phyloP scores from a whole-genome alignment of 2,329 filamentous ascomycete species.

The Venturia effusa region DNA sequence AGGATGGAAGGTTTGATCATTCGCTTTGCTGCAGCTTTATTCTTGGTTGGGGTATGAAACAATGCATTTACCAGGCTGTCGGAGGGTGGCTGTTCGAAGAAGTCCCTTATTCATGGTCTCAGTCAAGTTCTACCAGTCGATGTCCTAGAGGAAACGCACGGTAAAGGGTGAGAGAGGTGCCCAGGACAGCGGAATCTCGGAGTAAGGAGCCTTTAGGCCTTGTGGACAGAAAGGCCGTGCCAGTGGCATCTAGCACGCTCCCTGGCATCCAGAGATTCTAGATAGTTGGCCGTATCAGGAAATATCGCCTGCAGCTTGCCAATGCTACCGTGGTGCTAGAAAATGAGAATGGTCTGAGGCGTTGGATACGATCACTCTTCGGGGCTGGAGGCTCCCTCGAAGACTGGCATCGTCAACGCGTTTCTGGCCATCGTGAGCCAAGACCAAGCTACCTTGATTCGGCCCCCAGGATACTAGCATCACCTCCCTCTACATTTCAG shows the following conservation, averaged over 20 bases:
- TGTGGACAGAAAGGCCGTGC: slow-evolving; percentile 5
- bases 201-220: slow-evolving; percentile 7
- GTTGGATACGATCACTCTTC: slow-evolving; percentile 3
- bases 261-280: slow-evolving; percentile 7
- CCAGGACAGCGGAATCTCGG: slow-evolving; percentile 4
- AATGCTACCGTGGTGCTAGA: slow-evolving; percentile 13
- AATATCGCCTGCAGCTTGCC: slow-evolving; percentile 10
- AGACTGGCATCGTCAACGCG: slow-evolving; percentile 3
- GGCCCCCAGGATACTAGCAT: slow-evolving; percentile 5
- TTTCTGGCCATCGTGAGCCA: background rate
- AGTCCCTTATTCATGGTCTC: background rate
- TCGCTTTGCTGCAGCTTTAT: slow-evolving; percentile 9
- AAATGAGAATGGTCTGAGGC: slow-evolving; percentile 9
- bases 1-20: slow-evolving; percentile 12
- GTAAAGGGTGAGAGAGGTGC: background rate
- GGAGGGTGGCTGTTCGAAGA: background rate
- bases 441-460: slow-evolving; percentile 1
- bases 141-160: slow-evolving; percentile 5
- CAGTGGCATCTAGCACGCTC: slow-evolving; percentile 2
- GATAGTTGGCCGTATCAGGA: slow-evolving; percentile 10
- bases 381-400: background rate
- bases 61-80: slow-evolving; percentile 11
- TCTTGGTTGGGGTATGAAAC: slow-evolving; percentile 12
- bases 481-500: background rate
- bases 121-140: background rate